Percentiles rank a stretch among this genome's conserved stretches.
phyloP scores from a whole-genome alignment of 2,329 filamentous ascomycete species.

The Thielaviopsis punctulata region DNA sequence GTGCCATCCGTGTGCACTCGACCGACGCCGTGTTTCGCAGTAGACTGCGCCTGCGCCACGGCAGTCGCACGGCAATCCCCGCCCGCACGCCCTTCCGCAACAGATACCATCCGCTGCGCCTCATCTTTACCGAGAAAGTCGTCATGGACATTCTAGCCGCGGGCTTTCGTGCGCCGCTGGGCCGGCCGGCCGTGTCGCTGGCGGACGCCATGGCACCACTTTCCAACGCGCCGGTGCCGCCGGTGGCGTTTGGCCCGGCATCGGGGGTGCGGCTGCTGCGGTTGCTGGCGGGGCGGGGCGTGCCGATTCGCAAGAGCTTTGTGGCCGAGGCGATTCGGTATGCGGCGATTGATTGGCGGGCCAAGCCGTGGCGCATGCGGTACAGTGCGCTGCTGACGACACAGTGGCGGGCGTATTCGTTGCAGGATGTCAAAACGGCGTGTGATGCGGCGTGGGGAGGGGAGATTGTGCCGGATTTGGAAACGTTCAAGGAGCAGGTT shows the following conservation, averaged over 20 bases:
- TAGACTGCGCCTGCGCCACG: not conserved
- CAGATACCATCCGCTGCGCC: conserved; percentile 7
- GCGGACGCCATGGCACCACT: conserved; percentile 1
- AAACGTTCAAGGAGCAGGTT: not conserved
- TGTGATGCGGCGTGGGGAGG: conserved; percentile 11
- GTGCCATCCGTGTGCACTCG: conserved; percentile 6
- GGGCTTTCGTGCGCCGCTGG: conserved; percentile 6
- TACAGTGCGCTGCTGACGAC: conserved; percentile 3
- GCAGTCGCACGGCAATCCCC: conserved; percentile 1
- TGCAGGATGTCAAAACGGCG: conserved; percentile 7
- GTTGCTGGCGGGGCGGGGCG: not conserved
- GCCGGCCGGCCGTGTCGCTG: not conserved
- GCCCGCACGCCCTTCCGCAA: conserved; percentile 2
- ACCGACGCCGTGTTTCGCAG: conserved; percentile 8
- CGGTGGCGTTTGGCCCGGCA: conserved; percentile 9
- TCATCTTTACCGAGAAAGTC: conserved; percentile 9
- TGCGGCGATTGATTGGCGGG: conserved; percentile 8
- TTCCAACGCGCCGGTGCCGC: not conserved
- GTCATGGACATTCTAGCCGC: conserved; percentile 6
- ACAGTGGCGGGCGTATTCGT: conserved; percentile 1
- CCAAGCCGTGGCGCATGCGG: conserved; percentile 8
- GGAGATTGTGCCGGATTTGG: conserved; percentile 4
- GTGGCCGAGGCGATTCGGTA: conserved; percentile 7
- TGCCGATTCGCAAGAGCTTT: conserved; percentile 2
- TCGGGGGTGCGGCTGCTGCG: conserved; percentile 7